Base-by-base conservation (phyloP, 805 yeast genomes). In the Kazachstania psychrophila region DNA sequence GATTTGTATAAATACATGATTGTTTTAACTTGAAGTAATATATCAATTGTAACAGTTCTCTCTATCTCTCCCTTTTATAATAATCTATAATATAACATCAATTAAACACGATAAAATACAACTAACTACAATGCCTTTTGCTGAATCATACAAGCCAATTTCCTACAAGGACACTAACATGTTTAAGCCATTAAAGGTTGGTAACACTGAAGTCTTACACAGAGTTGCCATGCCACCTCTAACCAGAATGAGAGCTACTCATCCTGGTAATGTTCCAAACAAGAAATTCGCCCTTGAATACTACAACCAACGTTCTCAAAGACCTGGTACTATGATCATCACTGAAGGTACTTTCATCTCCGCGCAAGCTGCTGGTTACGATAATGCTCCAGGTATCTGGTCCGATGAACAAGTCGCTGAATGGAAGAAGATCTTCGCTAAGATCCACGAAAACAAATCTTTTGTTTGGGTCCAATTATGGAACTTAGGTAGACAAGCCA, bases 291-390 rank as follows among this genome's bases (percentile, higher is more conserved):
- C 65, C 42, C 47, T 56, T 12, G 58, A 66, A 39, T 75, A 77
- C 54, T 79, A 79, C 48, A 62, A 51, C 13, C 72, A 73, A 44
- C 62, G 82, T 43, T 66, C 83, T 0, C 48, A 57, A 30, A 55
- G 57, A 34, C 70, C 72, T n/a, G 84, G 84, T 8, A 69, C 81
- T n/a, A 54, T 79, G 39, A 45, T 77, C 25, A 67, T 74, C 43
- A 58, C 78, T 5, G 85, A 79, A 49, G 83, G 74, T 3, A 67
- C 79, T 0, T 64, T 62, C 42, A 64, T 67, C 12, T 56, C 74
- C 7, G 48, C 55, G 2, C 55, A 48, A 33, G 52, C 58, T 16
- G 69, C 75, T 24, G 60, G 69, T 9, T 63, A 59, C 40, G 51
- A 49, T 10, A 35, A 51, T 16, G 68, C 60, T 2, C 79, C 81